Evolutionary conservation across 139 green algal genomes (phyloP).

Genomic region (Pleodorina starrii): DNA sequence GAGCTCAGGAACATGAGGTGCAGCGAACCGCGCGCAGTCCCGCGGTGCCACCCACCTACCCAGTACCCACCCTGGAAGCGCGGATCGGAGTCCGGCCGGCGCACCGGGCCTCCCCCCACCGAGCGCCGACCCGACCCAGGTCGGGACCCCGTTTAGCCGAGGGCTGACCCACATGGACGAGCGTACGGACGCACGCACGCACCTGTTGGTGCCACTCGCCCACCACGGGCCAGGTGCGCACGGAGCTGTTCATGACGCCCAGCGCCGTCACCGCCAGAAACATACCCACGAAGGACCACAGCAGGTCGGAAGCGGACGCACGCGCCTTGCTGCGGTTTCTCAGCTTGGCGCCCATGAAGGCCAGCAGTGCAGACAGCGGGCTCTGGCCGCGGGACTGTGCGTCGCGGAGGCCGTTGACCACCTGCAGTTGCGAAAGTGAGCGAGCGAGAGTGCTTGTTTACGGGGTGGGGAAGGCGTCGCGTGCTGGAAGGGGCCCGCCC

Average conservation of each 20-base stretch:
- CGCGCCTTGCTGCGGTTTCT: conserved; percentile 22
- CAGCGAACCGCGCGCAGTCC: no score
- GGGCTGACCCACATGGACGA: not conserved
- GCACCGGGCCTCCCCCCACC: no score
- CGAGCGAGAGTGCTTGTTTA: not conserved
- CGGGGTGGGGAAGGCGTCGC: not conserved
- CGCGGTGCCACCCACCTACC: no score
- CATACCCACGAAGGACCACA: conserved; percentile 58
- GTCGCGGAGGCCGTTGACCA: conserved; percentile 15
- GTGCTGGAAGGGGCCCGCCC: no score
- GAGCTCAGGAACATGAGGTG: no score
- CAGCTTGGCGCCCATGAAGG: conserved; percentile 9
- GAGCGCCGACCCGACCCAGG: no score
- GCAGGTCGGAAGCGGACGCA: conserved; percentile 44
- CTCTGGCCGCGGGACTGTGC: conserved; percentile 19
- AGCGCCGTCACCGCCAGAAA: conserved; percentile 35
- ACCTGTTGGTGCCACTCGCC: conserved; percentile 61
- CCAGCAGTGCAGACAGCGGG: not conserved
- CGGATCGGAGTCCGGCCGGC: no score
- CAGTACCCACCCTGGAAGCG: no score
- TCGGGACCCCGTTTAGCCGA: no score
- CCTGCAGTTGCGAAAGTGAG: not conserved
- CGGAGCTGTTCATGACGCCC: conserved; percentile 40
- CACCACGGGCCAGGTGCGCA: conserved; percentile 49
- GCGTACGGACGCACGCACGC: not conserved